Conservation (phyloP, 768 basidiomycete genomes). For the Galerina sulciceps region DNA sequence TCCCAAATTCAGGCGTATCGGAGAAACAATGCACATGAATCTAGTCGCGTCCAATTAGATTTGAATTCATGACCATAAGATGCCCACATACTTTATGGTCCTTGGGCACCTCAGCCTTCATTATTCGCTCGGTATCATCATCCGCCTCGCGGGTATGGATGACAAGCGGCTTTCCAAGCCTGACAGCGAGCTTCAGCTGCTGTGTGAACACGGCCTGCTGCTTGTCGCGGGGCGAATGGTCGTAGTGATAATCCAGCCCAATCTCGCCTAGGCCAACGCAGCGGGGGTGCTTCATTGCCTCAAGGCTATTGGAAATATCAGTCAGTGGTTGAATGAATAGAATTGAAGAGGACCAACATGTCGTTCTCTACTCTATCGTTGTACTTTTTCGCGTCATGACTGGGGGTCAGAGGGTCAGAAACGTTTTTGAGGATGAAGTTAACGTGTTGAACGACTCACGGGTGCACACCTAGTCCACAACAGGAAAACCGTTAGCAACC, state of each 20-base stretch:
- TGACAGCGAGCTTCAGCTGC: constrained; percentile 72
- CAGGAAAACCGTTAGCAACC: neutral
- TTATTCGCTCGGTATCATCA: constrained; percentile 75
- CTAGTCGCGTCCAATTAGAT: constrained; percentile 32
- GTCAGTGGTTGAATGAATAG: neutral
- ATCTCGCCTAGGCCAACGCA: constrained; percentile 92
- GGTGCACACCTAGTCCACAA: constrained; percentile 61
- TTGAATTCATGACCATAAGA: neutral
- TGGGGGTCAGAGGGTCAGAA: neutral
- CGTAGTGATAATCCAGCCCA: constrained; percentile 86
- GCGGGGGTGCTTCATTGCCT: constrained; percentile 78
- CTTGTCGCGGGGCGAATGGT: constrained; percentile 70
- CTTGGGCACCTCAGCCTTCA: constrained; percentile 74
- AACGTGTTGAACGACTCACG: constrained; percentile 42
- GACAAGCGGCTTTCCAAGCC: constrained; percentile 75
- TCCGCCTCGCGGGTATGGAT: constrained; percentile 90
- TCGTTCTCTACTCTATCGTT: constrained; percentile 67
- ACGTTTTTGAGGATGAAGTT: no score
- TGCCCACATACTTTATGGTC: constrained; percentile 60
- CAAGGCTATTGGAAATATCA: constrained; percentile 45
- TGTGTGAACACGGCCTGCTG: constrained; percentile 70
- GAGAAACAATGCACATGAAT: constrained; percentile 92
- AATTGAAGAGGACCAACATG: constrained; percentile 47
- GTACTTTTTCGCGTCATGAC: constrained; percentile 56
- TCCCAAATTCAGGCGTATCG: constrained; percentile 76